Base-by-base conservation (phyloP, 2,329 filamentous ascomycete genomes). In the Hirsutella minnesotensis region DNA sequence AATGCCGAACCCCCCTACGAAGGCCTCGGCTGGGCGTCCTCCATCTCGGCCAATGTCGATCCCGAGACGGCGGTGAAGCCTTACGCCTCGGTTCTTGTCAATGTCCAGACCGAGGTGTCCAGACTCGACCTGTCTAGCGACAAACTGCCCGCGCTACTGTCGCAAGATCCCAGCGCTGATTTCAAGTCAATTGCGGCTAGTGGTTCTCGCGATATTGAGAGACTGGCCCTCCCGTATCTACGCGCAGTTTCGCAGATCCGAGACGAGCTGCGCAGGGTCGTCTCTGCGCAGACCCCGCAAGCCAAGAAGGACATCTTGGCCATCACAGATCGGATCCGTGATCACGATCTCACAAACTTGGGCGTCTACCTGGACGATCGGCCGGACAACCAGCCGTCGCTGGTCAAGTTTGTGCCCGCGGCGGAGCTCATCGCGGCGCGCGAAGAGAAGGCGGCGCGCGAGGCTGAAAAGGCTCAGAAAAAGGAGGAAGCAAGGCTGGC, bases 311-410 rank as follows among this genome's bases (percentile, higher is more conserved):
- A 83, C 3, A 79, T 92, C 31, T 76, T 95, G 2, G 63, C 70
- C 0, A 73, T 94, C 38, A 92, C 83, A 50, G 90, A 94, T 57
- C 72, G 75, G 16, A 77, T 95, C 36, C 83, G 89, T 41, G 86
- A 95, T 58, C 72, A 78, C 9, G 79, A 89, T 44, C 76, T 95
- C 10, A 89, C 85, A 53, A 80, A 89, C 45, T 67, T 94, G 0
- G 86, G 83, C 31, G 83, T 95, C 45, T 94, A 94, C 56, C 78
- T 95, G 1, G 89, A 95, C 56, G 89, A 95, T 55, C 77, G 86
- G 40, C 67, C 66, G n/a, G 75, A 74, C 38, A 68, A 67, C 43
- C 72, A 72, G 56, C 81, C 77, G 0, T 86, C 87, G 1, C 72
- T 95, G 27, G 81, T 95, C 47, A 79, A 79, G 53, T 79, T 79